A percentile compares a stretch with the other conserved stretches of the same genome.
These are phyloP conservation scores for Penicillium sp. DNA, from an alignment of 2,329 filamentous ascomycete genomes.

Conservation along the genomic window DNA sequence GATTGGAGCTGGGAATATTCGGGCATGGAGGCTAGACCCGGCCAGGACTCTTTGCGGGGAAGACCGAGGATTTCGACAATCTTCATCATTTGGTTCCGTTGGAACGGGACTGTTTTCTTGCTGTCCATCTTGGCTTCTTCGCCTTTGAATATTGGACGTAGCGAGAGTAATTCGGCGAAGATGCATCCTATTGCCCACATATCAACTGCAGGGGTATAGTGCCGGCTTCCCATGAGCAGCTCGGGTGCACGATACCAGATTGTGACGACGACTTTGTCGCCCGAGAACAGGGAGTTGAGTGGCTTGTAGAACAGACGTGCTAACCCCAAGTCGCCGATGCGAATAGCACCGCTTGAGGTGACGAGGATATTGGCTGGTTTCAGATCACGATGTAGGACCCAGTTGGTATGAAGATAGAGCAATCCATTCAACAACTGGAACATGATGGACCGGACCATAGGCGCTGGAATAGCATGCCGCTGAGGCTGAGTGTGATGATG, in stretches of 20 bases:
- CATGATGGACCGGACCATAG: slow-evolving; percentile 89
- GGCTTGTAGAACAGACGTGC: slow-evolving; percentile 93
- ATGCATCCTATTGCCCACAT: slow-evolving; percentile 98
- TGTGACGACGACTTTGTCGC: slow-evolving; percentile 97
- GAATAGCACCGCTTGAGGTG: slow-evolving; percentile 82
- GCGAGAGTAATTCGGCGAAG: slow-evolving; percentile 85
- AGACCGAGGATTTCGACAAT: slow-evolving; percentile 95
- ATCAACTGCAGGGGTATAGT: slow-evolving; percentile 96
- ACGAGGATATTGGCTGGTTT: slow-evolving; percentile 99
- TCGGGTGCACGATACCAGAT: slow-evolving; percentile 99
- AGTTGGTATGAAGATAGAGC: slow-evolving; percentile 91
- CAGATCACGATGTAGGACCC: slow-evolving; percentile 93
- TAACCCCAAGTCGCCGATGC: slow-evolving; percentile 90
- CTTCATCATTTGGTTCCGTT: slow-evolving; percentile 98
- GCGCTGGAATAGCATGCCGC: slow-evolving; percentile 80
- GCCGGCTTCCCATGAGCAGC: slow-evolving; percentile 83
- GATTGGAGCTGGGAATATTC: slow-evolving; percentile 72
- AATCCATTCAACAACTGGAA: slow-evolving; percentile 94
- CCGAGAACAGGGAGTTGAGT: slow-evolving; percentile 82
- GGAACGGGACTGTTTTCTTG: slow-evolving; percentile 96
- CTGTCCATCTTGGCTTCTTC: slow-evolving; percentile 99
- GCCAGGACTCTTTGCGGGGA: slow-evolving; percentile 86
- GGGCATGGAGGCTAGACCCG: slow-evolving; percentile 77
- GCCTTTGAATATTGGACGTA: slow-evolving; percentile 95
- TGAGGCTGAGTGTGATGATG: slow-evolving; percentile 93